These are phyloP conservation scores for Neocucurbitaria cava DNA, from an alignment of 2,329 filamentous ascomycete genomes.

Conservation along the genomic window DNA sequence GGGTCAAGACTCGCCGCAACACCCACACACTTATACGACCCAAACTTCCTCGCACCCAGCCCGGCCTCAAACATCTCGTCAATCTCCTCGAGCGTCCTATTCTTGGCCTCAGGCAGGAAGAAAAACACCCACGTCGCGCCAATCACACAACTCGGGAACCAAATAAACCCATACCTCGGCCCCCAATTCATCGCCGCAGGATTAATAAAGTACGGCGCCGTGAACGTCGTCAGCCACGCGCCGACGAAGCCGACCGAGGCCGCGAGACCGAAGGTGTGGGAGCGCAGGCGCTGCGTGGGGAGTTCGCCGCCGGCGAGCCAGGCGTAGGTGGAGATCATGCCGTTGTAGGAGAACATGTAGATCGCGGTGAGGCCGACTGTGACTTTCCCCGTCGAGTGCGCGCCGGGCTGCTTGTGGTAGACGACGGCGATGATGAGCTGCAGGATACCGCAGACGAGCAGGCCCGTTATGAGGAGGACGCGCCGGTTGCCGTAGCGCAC, in stretches of 20 bases:
- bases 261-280: slow-evolving; percentile 63
- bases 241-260: slow-evolving; percentile 61
- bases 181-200: slow-evolving; percentile 62
- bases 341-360: slow-evolving; percentile 63
- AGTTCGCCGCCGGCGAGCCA: slow-evolving; percentile 66
- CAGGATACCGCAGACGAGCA: slow-evolving; percentile 60
- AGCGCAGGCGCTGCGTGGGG: slow-evolving; percentile 63
- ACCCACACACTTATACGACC: slow-evolving; percentile 46
- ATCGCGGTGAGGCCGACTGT: slow-evolving; percentile 62
- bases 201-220: slow-evolving; percentile 67
- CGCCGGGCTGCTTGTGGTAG: slow-evolving; percentile 55
- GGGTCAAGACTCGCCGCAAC: slow-evolving; percentile 10
- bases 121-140: slow-evolving; percentile 47
- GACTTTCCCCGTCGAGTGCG: slow-evolving; percentile 50
- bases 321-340: slow-evolving; percentile 62
- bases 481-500: slow-evolving; percentile 62
- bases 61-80: slow-evolving; percentile 60
- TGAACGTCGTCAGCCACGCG: slow-evolving; percentile 65
- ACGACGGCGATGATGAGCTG: slow-evolving; percentile 63
- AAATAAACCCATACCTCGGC: slow-evolving; percentile 65
- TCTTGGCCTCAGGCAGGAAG: slow-evolving; percentile 63
- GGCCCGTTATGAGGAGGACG: slow-evolving; percentile 60
- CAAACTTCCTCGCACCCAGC: slow-evolving; percentile 54
- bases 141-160: slow-evolving; percentile 51
- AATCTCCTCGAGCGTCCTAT: slow-evolving; percentile 61